A percentile compares a stretch with the other conserved stretches of the same genome.
These are phyloP conservation scores for Colletotrichum eremochloae DNA, from an alignment of 2,329 filamentous ascomycete genomes.

Conservation along the genomic window DNA sequence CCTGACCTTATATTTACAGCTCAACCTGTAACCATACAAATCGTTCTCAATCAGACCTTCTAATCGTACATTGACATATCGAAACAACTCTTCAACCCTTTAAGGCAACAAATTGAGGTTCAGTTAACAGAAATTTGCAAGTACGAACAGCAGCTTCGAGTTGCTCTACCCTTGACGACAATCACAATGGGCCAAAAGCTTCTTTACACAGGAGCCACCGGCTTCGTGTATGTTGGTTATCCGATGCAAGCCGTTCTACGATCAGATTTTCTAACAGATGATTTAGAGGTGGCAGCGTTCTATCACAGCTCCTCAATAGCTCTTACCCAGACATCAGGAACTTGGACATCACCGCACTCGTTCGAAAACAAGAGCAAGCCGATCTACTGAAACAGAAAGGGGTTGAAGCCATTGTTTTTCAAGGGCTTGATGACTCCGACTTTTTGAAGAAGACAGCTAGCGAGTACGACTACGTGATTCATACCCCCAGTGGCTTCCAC, in stretches of 20 bases:
- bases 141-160: background rate
- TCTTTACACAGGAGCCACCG: constrained; percentile 48
- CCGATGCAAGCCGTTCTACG: background rate
- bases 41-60: background rate
- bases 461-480: constrained; percentile 56
- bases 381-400: constrained; percentile 43
- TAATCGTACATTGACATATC: rapidly evolving
- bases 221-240: constrained; percentile 45
- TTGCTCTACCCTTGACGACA: background rate
- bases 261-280: background rate
- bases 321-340: constrained; percentile 41
- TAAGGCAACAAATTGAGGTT: background rate
- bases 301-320: constrained; percentile 45
- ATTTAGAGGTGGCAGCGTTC: constrained; percentile 47
- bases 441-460: constrained; percentile 43
- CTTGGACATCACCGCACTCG: constrained; percentile 44
- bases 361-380: constrained; percentile 48
- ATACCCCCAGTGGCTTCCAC: constrained; percentile 57
- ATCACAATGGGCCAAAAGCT: constrained; percentile 28
- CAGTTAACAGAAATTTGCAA: background rate
- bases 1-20: background rate
- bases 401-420: constrained; percentile 23
- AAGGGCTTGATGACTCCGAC: constrained; percentile 44
- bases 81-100: too few species aligned
- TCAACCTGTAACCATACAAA: background rate